Evolutionary conservation across 1,284 basidiomycete species (phyloP), one percentile per base, ranked within the genome.

Genomic region (Ganoderma sinense): DNA sequence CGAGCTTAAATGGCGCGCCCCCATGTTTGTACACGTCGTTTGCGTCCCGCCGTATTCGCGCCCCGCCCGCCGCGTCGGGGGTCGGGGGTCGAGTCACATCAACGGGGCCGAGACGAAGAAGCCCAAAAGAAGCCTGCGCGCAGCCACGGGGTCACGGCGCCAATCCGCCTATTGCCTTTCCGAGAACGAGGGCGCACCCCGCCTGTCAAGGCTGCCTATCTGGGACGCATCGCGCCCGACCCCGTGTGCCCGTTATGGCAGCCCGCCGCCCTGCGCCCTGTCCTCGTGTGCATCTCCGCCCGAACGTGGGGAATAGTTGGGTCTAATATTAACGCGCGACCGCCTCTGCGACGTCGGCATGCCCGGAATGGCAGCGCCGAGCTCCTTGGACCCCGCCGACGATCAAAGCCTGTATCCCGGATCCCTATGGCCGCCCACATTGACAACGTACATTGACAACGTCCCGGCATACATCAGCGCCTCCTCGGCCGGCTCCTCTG

Each of bases 41-140:
- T 69, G 68, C 64, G 56, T 63, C 69, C 72, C 68, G 51, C 56
- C 72, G 59, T 43, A 43, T 64, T 43, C 61, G 31, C 62, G 69
- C 67, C 63, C 59, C 39, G 56, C 60, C 68, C 69, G 62, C 48
- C 68, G 60, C 65, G 73, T 68, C 72, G 70, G 73, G 70, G 11
- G 73, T 63, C 73, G 71, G 69, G 69, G 61, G 71, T 71, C 71
- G 73, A 74, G 73, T 71, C 73, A 74, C 68, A 60, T 51, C 65
- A 62, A 62, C 70, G 68, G 69, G 36, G 23, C 69, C 72, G 68
- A 70, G 72, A 71, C 71, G 60, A 67, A 69, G 69, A 64, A 48
- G 66, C 59, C 59, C 59, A 61, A 61, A 61, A 23, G 40, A 61
- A 40, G 53, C 53, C 29, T 18, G 16, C 53, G 16, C 18, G 29